A percentile compares a stretch with the other conserved stretches of the same genome.
Conservation (phyloP, 768 basidiomycete species). For the Auriculariales sp. region DNA sequence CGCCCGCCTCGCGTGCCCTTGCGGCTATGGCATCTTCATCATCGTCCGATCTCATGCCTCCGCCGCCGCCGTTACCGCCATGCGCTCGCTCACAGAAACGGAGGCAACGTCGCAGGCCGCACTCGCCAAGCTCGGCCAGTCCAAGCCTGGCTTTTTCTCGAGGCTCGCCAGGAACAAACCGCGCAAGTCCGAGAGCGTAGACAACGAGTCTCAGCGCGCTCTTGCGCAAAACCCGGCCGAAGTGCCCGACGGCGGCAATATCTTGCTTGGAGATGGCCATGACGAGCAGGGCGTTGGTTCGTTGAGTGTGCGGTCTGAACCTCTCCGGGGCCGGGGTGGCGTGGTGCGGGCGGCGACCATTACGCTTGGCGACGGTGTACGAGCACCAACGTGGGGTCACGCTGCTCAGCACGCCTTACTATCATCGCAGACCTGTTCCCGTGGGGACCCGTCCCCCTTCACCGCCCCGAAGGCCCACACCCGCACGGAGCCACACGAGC, state of each 20-base stretch:
- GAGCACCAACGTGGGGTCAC: constrained; percentile 75
- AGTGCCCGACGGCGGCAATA: background rate
- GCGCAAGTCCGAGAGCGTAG: background rate
- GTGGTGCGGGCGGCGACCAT: constrained; percentile 33
- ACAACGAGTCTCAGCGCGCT: background rate
- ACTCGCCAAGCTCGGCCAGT: background rate
- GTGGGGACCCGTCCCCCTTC: constrained; percentile 59
- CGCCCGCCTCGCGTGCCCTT: no score
- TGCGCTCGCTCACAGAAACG: background rate
- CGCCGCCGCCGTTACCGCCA: background rate
- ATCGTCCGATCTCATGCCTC: no score
- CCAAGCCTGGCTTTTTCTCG: background rate
- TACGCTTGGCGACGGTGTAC: constrained; percentile 69
- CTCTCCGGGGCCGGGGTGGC: background rate
- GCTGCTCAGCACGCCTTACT: constrained; percentile 57
- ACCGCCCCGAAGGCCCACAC: constrained; percentile 27
- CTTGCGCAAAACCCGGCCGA: background rate
- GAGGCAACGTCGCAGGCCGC: background rate
- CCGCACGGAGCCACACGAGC: constrained; percentile 15
- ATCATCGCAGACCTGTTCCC: constrained; percentile 58
- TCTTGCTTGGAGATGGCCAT: background rate
- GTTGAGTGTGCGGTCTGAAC: background rate
- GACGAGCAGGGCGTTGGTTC: background rate
- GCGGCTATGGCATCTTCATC: no score
- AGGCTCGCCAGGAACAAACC: background rate